Base-by-base conservation (phyloP, 1,284 basidiomycete genomes). In the Melampsora larici-populina region DNA sequence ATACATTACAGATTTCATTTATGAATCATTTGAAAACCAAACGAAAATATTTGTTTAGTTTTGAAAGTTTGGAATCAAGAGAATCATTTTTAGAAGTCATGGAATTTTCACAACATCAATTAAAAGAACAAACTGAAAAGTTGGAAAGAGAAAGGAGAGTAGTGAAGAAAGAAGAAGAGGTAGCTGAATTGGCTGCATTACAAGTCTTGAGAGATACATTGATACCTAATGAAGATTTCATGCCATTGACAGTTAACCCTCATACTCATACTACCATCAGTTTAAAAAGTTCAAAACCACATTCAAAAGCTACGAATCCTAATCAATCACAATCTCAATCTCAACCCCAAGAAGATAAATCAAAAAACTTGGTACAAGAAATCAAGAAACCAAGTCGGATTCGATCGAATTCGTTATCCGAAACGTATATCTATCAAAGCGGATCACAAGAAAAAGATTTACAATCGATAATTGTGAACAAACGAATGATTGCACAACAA, bases 1-100 rank as follows among this genome's bases (percentile, higher is more conserved):
- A 95, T 82, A 95, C 93, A 0, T 94, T 97, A 86, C 92, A 95
- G 82, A 85, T 97, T 29, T 89, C 92, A 2, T 97, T 97, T 84
- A 81, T 88, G 62, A 90, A 91, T 80, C 90, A 91, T 80, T 83
- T 86, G 21, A 89, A 89, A 33, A 80, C 86, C 76, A 91, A 90
- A 83, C 88, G 93, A 80, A 89, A 90, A 82, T 97, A 97, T 85
- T 93, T 96, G 89, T 96, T 96, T 86, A 93, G 92, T 80, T 89
- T 96, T 60, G 88, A 69, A 40, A 36, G 91, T 70, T 91, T 93
- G 81, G 87, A 89, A 0, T 85, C 91, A 24, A 87, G 91, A 33
- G 88, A 89, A 24, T 88, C 90, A 15, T 76, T 76, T 43, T 36
- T 63, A 79, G 88, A 90, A 79, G 95, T 93, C 92, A 88, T 87